Percentiles rank a stretch among this genome's conserved stretches.
Evolutionary conservation across 2,329 filamentous ascomycete genomes (phyloP).

Genomic region (Colletotrichum sp.): DNA sequence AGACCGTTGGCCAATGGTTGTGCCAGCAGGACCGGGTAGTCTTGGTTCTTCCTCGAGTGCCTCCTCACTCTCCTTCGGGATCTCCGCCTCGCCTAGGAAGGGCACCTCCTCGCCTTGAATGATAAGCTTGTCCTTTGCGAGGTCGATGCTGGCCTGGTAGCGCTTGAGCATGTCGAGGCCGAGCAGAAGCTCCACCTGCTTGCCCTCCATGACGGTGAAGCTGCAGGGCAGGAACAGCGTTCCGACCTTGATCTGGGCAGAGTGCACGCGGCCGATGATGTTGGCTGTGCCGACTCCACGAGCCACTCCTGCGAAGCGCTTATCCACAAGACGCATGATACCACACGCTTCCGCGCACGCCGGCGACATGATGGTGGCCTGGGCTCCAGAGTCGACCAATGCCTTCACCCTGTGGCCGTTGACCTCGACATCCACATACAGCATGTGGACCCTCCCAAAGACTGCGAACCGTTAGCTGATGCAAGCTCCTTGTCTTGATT

Average conservation of each 20-base stretch:
- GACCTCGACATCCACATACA: constrained; percentile 95
- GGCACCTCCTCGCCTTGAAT: constrained; percentile 89
- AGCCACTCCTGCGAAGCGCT: constrained; percentile 88
- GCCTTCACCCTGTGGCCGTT: constrained; percentile 93
- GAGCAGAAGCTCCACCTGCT: constrained; percentile 90
- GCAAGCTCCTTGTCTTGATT: not conserved
- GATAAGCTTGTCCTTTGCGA: constrained; percentile 81
- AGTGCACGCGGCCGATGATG: constrained; percentile 94
- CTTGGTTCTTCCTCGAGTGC: constrained; percentile 80
- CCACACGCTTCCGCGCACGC: constrained; percentile 88
- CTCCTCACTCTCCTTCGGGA: constrained; percentile 83
- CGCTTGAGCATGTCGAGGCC: constrained; percentile 97
- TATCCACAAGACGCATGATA: constrained; percentile 96
- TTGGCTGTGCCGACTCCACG: constrained; percentile 92
- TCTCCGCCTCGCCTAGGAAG: constrained; percentile 91
- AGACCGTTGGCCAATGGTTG: constrained; percentile 81
- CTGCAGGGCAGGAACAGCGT: constrained; percentile 87
- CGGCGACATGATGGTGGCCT: constrained; percentile 99
- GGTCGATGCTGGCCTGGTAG: constrained; percentile 91
- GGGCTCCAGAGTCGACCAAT: constrained; percentile 95
- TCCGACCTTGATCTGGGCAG: constrained; percentile 93
- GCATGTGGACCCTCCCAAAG: constrained; percentile 93
- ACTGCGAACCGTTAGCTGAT: constrained; percentile 55
- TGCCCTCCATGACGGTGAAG: constrained; percentile 99
- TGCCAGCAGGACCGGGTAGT: constrained; percentile 85